Evolutionary conservation across 2,329 filamentous ascomycete species (phyloP).

Genomic region (Botrytis fabae): DNA sequence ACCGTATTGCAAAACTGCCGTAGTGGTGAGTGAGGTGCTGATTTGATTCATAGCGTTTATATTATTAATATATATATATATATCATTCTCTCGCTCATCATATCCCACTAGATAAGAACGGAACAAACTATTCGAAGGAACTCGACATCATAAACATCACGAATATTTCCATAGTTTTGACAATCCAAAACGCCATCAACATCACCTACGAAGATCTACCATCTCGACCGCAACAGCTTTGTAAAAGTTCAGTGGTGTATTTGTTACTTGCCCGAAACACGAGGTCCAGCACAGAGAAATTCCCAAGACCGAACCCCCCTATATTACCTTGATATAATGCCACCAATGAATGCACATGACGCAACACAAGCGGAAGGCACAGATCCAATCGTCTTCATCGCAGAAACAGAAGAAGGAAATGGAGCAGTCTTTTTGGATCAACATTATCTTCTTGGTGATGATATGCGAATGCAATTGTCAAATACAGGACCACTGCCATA

Average conservation of each 20-base stretch:
- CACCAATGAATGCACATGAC: not conserved
- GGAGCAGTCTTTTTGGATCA: rapidly evolving
- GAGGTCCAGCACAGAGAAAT: not conserved
- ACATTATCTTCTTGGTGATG: not conserved
- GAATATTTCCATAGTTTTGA: too few relatives aligned
- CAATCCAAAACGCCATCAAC: not conserved
- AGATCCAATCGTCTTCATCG: not conserved
- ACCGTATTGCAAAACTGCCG: not conserved
- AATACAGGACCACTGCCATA: not conserved
- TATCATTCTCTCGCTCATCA: not conserved
- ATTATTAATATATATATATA: not conserved
- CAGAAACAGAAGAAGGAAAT: not conserved
- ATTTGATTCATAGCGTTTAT: not conserved
- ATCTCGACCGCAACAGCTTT: not conserved
- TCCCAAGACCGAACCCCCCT: not conserved
- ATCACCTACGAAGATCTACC: not conserved
- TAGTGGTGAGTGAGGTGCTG: not conserved
- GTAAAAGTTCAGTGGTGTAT: not conserved
- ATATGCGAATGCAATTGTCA: not conserved
- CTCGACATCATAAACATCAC: too few relatives aligned
- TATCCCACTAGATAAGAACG: not conserved
- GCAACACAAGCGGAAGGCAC: not conserved
- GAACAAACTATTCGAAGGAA: not conserved
- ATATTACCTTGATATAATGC: not conserved
- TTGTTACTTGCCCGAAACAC: not conserved